phyloP scores from a whole-genome alignment of 768 basidiomycete genomes.

The Lactifluus pinguis region DNA sequence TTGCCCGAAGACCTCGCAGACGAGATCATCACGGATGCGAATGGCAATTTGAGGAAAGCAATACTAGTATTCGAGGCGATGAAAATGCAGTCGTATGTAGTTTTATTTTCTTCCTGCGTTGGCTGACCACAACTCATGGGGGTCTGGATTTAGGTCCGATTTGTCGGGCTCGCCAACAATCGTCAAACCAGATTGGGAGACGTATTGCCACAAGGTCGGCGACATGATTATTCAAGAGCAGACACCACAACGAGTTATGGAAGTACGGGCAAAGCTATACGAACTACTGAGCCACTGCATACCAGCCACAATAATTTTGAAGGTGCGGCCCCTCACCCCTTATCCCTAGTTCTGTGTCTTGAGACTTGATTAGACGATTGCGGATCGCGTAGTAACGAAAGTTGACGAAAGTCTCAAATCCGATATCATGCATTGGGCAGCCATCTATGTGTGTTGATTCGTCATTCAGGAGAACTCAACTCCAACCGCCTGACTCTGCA shows the following conservation, averaged over 20 bases:
- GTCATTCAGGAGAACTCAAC: not conserved
- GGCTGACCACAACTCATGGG: not conserved
- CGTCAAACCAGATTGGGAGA: slow-evolving; percentile 99
- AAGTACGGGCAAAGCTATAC: slow-evolving; percentile 88
- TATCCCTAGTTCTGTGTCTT: not conserved
- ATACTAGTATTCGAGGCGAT: slow-evolving; percentile 90
- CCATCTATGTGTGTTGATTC: slow-evolving; percentile 68
- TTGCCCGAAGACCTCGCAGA: slow-evolving; percentile 68
- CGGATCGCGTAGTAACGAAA: slow-evolving; percentile 75
- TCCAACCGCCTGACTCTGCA: not conserved
- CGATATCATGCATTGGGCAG: slow-evolving; percentile 96
- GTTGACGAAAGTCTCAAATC: slow-evolving; percentile 87
- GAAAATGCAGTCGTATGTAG: slow-evolving; percentile 86
- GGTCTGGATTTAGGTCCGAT: slow-evolving; percentile 50
- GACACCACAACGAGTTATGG: slow-evolving; percentile 80
- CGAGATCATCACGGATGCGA: slow-evolving; percentile 73
- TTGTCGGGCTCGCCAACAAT: slow-evolving; percentile 69
- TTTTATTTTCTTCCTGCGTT: not conserved
- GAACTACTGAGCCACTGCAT: slow-evolving; percentile 96
- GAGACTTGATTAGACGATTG: slow-evolving; percentile 59
- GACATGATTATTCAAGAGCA: slow-evolving; percentile 88
- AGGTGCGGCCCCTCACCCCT: slow-evolving; percentile 41
- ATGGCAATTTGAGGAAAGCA: slow-evolving; percentile 91
- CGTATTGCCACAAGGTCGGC: slow-evolving; percentile 87
- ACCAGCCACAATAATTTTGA: slow-evolving; percentile 83